phyloP scores from a whole-genome alignment of 2,329 filamentous ascomycete species.

The Colletotrichum sp. region DNA sequence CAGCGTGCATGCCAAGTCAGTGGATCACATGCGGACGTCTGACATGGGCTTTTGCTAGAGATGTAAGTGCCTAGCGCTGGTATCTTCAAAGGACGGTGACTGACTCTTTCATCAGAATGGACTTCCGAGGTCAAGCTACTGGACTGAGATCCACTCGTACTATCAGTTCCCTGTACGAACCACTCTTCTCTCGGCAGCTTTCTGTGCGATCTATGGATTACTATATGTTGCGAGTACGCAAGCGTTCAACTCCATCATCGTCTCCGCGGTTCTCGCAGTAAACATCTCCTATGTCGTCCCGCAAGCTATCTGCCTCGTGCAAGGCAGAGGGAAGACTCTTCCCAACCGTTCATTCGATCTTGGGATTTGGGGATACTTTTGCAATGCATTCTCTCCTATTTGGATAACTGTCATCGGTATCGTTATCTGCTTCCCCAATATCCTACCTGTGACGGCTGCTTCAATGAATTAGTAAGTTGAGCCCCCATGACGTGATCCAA shows the following conservation, averaged over 20 bases:
- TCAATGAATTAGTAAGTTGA: conserved; percentile 1
- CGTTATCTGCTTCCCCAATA: conserved; percentile 28
- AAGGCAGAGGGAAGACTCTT: conserved; percentile 24
- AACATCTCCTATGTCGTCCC: conserved; percentile 35
- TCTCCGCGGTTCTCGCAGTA: conserved; percentile 29
- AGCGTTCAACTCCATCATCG: conserved; percentile 39
- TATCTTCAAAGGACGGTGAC: not conserved
- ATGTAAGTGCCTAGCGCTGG: conserved; percentile 24
- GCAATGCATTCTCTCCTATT: conserved; percentile 26
- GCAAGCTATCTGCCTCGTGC: conserved; percentile 26
- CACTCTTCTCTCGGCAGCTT: conserved; percentile 29
- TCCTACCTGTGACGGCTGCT: conserved; percentile 19
- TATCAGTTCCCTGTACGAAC: conserved; percentile 31
- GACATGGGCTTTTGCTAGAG: conserved; percentile 37
- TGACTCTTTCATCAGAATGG: conserved; percentile 13
- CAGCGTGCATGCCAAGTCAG: conserved; percentile 30
- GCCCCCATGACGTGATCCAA: not conserved
- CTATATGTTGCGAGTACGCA: conserved; percentile 34
- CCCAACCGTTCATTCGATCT: conserved; percentile 25
- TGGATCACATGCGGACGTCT: conserved; percentile 35
- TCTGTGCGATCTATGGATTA: conserved; percentile 34
- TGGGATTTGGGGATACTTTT: conserved; percentile 23
- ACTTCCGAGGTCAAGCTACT: conserved; percentile 28
- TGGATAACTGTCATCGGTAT: conserved; percentile 25
- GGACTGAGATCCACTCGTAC: conserved; percentile 24